Evolutionary conservation across 2,329 filamentous ascomycete genomes (phyloP).

Genomic region (Aspergillus ruber): DNA sequence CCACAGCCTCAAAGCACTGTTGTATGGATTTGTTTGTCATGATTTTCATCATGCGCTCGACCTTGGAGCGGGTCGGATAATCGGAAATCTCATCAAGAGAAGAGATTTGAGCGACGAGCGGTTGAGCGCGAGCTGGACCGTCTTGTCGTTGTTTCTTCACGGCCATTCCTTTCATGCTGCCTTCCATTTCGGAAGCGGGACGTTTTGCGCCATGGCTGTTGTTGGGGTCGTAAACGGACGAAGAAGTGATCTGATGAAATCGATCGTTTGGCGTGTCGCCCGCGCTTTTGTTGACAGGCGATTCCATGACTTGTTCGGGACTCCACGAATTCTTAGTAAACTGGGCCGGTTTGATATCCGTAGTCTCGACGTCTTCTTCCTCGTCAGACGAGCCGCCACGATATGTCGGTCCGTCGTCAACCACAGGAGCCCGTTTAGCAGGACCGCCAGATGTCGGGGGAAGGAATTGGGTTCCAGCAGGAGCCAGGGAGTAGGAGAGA

Average conservation of each 20-base stretch:
- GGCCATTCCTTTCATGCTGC: slow-evolving; percentile 29
- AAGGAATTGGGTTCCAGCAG: slow-evolving; percentile 66
- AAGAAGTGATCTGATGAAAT: slow-evolving; percentile 41
- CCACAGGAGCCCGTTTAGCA: slow-evolving; percentile 30
- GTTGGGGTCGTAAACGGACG: slow-evolving; percentile 37
- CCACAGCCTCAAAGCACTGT: slow-evolving; percentile 46
- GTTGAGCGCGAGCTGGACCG: slow-evolving; percentile 41
- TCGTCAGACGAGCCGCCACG: slow-evolving; percentile 61
- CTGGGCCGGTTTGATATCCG: slow-evolving; percentile 56
- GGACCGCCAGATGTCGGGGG: slow-evolving; percentile 41
- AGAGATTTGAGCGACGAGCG: slow-evolving; percentile 36
- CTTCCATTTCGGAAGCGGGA: slow-evolving; percentile 40
- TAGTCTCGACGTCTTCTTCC: slow-evolving; percentile 37
- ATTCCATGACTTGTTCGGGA: slow-evolving; percentile 36
- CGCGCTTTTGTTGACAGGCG: slow-evolving; percentile 23
- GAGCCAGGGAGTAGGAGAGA: slow-evolving; percentile 62
- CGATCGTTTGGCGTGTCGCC: slow-evolving; percentile 21
- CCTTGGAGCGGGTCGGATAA: slow-evolving; percentile 43
- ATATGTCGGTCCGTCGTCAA: slow-evolving; percentile 51
- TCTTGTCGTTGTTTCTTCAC: slow-evolving; percentile 37
- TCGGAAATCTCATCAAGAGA: slow-evolving; percentile 48
- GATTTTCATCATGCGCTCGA: slow-evolving; percentile 47
- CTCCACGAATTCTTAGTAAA: slow-evolving; percentile 44
- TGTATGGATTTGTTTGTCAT: slow-evolving; percentile 43
- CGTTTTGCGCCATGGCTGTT: slow-evolving; percentile 30